phyloP scores from a whole-genome alignment of 2,329 filamentous ascomycete genomes.

The Diaporthe sp. region DNA sequence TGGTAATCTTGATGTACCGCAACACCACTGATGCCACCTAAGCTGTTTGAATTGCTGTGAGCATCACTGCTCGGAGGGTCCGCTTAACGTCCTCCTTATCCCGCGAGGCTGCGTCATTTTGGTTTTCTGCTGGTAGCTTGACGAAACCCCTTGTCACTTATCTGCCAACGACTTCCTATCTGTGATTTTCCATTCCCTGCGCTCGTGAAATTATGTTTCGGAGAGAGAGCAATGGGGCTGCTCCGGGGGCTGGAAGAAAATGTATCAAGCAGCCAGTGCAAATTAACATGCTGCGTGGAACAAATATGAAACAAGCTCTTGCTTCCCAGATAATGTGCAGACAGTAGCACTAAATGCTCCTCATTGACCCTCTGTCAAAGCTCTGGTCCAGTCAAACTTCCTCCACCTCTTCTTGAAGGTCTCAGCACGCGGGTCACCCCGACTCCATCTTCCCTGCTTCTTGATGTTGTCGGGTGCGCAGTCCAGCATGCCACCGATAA shows the following conservation, averaged over 20 bases:
- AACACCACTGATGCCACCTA: neutral
- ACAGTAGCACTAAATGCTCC: neutral
- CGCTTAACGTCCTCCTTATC: neutral
- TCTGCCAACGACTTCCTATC: neutral
- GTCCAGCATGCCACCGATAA: slow-evolving; percentile 93
- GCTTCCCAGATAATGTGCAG: neutral
- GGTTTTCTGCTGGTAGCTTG: neutral
- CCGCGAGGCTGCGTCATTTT: neutral
- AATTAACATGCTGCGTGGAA: neutral
- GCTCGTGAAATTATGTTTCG: neutral
- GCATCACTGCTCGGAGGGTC: too few species aligned
- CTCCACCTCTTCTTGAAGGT: slow-evolving; percentile 87
- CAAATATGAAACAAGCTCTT: neutral
- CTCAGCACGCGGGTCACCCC: slow-evolving; percentile 76
- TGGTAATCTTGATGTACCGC: neutral
- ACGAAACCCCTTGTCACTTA: neutral
- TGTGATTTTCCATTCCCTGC: neutral
- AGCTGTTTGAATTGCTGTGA: neutral
- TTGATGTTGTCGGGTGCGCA: slow-evolving; percentile 84
- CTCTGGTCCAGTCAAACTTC: slow-evolving; percentile 88
- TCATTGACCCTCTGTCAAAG: slow-evolving; percentile 55
- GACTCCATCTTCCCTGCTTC: slow-evolving; percentile 87
- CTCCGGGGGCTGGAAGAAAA: neutral
- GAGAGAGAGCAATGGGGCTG: neutral
- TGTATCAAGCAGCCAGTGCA: neutral